Base-by-base conservation (phyloP, 2,329 filamentous ascomycete species). In the Talaromyces sp. region DNA sequence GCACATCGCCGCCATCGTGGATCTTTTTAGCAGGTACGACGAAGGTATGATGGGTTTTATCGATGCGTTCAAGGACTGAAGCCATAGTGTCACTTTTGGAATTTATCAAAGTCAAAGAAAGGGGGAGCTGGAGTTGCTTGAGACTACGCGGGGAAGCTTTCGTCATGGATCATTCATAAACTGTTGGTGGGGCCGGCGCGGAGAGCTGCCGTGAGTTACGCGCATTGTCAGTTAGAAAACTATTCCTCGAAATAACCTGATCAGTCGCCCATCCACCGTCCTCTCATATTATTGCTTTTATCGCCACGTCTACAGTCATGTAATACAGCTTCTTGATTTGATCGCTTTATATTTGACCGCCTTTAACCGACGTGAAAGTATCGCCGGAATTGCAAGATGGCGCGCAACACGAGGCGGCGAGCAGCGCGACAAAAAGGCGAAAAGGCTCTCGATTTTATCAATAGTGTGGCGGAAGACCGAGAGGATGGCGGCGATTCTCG, bases 1-100 rank as follows among this genome's bases (percentile, higher is more conserved):
- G 78, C 63, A 99, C 90, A 82, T 98, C 93, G 66, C 89, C 82
- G 64, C 89, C 89, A 72, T 95, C 91, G 79, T 96, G 85, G 80
- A 99, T 99, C 73, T 84, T 84, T 78, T 98, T 99, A 64, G 76
- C 74, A 0, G 95, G 95, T 49, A 81, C 80, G 61, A 82, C 74
- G 77, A 97, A 97, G 37, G 69, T 73, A 73, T 87, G 86, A 22
- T 73, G 68, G 19, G 77, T 74, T 19, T 77, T 73, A 72, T 87
- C 82, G 57, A 90, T 78, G 17, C 67, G 71, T 27, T 75, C 69
- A 11, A 82, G 41, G 10, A 57, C 50, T 7, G 11, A 25, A 37
- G 50, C 22, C 61, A 63, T 63, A n/a, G 2, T 41, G 54, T 11
- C 3, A 43, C n/a, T 13, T 8, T 8, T 19, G 9, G 4, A 27